Conservation (phyloP, 345 rosid species). For the Eucalyptus pumila region DNA sequence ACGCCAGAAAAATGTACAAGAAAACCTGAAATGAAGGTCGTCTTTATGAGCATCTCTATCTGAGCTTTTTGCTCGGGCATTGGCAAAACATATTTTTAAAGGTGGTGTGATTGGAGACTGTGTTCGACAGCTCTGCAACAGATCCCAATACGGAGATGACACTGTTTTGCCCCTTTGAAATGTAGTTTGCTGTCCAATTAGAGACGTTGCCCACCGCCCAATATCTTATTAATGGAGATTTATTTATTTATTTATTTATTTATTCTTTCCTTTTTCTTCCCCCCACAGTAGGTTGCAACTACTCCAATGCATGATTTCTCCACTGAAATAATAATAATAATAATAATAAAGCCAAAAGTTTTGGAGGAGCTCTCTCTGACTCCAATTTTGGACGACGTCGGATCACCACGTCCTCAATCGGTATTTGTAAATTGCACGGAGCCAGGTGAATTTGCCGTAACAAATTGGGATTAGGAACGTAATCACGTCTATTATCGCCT, state of each 20-base stretch:
- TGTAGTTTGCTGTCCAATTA: background rate
- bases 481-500: accelerated
- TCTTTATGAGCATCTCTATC: background rate
- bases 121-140: background rate
- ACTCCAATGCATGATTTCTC: background rate
- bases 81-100: background rate
- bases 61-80: background rate
- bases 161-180: background rate
- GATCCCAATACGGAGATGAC: background rate
- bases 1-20: background rate
- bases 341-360: background rate
- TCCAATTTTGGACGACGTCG: background rate
- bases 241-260: background rate
- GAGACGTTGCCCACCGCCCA: background rate
- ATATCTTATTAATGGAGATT: background rate
- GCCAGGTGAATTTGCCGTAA: background rate
- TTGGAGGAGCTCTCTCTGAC: background rate
- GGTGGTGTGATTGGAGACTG: background rate
- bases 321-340: background rate
- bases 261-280: background rate
- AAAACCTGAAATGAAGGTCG: background rate
- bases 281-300: background rate
- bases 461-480: background rate
- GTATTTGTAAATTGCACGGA: background rate
- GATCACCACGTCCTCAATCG: background rate